phyloP scores from a whole-genome alignment of 225 moss, liverwort and hornwort species.

The Ulota crispa region DNA sequence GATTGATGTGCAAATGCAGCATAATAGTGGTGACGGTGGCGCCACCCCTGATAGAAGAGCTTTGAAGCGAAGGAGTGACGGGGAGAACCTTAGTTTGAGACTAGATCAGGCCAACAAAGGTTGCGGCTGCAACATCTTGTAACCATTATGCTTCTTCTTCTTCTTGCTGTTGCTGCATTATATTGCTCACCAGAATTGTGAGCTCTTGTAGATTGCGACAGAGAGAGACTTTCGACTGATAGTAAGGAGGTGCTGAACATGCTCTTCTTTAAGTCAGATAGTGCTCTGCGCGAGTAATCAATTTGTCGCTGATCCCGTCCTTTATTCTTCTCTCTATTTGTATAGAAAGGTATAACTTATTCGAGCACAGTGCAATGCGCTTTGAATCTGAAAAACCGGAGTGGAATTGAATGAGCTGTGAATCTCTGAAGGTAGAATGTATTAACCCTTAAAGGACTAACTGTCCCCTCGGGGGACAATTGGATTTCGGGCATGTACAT shows the following conservation, averaged over 20 bases:
- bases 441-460: too few relatives aligned
- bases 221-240: too few relatives aligned
- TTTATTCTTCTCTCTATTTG: neutral
- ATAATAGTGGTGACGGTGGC: neutral
- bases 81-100: slow-evolving; percentile 12
- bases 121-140: slow-evolving; percentile 50
- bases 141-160: neutral
- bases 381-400: neutral
- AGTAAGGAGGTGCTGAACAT: neutral
- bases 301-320: neutral
- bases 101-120: slow-evolving; percentile 45
- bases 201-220: neutral
- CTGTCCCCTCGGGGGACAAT: too few relatives aligned
- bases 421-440: too few relatives aligned
- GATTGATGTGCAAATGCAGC: slow-evolving; percentile 39
- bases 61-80: slow-evolving; percentile 14
- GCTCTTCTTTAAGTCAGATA: neutral
- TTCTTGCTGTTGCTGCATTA: neutral
- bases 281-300: neutral
- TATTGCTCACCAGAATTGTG: slow-evolving; percentile 21
- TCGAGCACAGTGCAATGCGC: neutral
- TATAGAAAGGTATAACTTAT: neutral
- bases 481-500: too few relatives aligned
- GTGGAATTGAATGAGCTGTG: neutral
- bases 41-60: slow-evolving; percentile 21